phyloP scores from a whole-genome alignment of 2,329 filamentous ascomycete species.

The Xylariales sp. region DNA sequence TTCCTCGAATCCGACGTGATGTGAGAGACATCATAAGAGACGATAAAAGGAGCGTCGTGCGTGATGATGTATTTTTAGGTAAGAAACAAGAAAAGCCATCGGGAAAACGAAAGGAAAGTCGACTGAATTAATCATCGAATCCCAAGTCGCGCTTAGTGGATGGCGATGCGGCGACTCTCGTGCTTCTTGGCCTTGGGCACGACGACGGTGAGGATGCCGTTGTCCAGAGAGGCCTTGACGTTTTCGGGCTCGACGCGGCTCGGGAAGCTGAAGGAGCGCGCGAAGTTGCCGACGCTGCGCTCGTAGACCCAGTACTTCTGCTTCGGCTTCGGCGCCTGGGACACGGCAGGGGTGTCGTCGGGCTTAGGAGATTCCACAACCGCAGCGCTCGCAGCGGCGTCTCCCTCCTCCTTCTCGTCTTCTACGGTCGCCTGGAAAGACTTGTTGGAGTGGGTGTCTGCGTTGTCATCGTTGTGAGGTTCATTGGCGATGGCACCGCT shows the following conservation, averaged over 20 bases:
- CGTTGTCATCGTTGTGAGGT: constrained; percentile 36
- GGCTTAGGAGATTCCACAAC: constrained; percentile 52
- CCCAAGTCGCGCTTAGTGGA: constrained; percentile 56
- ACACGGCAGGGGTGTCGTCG: constrained; percentile 36
- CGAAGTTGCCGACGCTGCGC: constrained; percentile 74
- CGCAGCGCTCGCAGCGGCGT: constrained; percentile 45
- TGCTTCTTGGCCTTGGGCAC: constrained; percentile 75
- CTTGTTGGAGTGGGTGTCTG: constrained; percentile 49
- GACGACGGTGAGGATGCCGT: constrained; percentile 72
- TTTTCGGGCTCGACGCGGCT: constrained; percentile 69
- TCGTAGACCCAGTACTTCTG: constrained; percentile 78
- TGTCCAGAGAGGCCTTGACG: constrained; percentile 71
- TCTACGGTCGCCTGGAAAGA: constrained; percentile 73
- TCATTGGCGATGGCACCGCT: constrained; percentile 57
- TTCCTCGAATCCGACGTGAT: background rate
- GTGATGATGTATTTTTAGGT: background rate
- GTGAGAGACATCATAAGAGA: background rate
- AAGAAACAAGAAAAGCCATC: background rate
- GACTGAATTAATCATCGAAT: background rate
- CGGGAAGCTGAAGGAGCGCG: constrained; percentile 76
- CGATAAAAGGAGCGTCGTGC: constrained; percentile 10
- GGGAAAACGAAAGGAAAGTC: background rate
- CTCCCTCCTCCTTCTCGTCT: constrained; percentile 60
- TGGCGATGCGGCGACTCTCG: constrained; percentile 65
- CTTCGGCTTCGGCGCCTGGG: constrained; percentile 49